phyloP scores from a whole-genome alignment of 192 early-diverging fungal species.

The Coemansia sp. region DNA sequence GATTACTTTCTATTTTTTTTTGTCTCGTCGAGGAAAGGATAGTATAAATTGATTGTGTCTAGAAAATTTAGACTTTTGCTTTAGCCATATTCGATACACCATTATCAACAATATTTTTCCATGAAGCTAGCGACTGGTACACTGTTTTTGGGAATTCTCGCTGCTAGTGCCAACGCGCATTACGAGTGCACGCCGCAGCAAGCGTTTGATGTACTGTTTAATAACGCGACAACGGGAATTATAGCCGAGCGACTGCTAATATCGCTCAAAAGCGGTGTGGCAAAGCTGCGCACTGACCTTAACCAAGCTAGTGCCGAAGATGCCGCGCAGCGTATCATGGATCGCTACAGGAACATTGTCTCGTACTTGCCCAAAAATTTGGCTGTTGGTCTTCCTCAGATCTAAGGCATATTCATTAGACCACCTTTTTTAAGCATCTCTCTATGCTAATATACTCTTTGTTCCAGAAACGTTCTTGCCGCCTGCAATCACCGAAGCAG shows the following conservation, averaged over 20 bases:
- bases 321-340: constrained; percentile 20
- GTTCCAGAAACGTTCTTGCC: neutral
- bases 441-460: neutral
- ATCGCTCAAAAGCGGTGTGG: constrained; percentile 18
- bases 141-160: constrained; percentile 3
- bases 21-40: neutral
- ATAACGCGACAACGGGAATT: constrained; percentile 18
- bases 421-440: neutral
- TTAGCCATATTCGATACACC: neutral
- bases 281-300: constrained; percentile 11
- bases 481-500: neutral
- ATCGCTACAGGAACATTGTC: constrained; percentile 20
- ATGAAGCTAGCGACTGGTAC: constrained; percentile 24
- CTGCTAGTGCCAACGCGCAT: constrained; percentile 13
- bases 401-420: neutral
- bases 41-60: neutral
- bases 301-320: constrained; percentile 12
- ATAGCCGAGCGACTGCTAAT: constrained; percentile 25
- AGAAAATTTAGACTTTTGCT: neutral
- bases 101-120: neutral
- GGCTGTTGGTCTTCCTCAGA: constrained; percentile 9
- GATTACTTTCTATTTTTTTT: neutral
- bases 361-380: constrained; percentile 21
- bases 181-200: constrained; percentile 38
- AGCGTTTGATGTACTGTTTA: constrained; percentile 39